Evolutionary conservation across 345 rosid species (phyloP).

Genomic region (Cardiospermum halicacabum): DNA sequence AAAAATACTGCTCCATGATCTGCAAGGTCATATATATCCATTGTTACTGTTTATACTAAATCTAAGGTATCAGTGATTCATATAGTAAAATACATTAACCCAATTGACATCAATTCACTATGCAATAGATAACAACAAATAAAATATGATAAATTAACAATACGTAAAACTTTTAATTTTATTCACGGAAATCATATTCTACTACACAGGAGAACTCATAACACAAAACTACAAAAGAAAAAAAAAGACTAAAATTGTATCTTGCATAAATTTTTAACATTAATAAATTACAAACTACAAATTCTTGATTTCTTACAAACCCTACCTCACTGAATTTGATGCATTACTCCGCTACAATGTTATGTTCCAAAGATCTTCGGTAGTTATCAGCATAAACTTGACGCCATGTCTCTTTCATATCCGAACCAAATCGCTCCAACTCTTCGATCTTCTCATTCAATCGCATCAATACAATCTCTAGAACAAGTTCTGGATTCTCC

Average conservation of each 20-base stretch:
- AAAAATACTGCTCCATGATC: not conserved
- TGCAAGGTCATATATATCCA: not conserved
- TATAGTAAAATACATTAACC: too few species aligned
- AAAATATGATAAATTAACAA: not conserved
- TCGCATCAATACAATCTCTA: not conserved
- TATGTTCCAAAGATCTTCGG: not conserved
- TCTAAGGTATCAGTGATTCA: not conserved
- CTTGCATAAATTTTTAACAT: too few species aligned
- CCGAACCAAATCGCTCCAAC: not conserved
- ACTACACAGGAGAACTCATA: not conserved
- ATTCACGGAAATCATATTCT: not conserved
- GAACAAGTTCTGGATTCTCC: not conserved
- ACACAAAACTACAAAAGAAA: not conserved
- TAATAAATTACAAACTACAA: not conserved
- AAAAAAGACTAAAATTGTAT: slow-evolving; percentile 35
- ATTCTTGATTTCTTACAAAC: not conserved
- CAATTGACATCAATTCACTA: not conserved
- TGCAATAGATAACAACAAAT: not conserved
- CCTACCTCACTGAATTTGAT: not conserved
- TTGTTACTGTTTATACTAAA: not conserved
- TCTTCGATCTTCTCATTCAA: not conserved
- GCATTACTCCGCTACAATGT: too few species aligned
- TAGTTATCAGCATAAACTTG: not conserved
- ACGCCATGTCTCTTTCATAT: not conserved
- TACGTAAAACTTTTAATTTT: not conserved